Conservation (phyloP, 2,329 filamentous ascomycete species). For the Aspergillus sp. region DNA sequence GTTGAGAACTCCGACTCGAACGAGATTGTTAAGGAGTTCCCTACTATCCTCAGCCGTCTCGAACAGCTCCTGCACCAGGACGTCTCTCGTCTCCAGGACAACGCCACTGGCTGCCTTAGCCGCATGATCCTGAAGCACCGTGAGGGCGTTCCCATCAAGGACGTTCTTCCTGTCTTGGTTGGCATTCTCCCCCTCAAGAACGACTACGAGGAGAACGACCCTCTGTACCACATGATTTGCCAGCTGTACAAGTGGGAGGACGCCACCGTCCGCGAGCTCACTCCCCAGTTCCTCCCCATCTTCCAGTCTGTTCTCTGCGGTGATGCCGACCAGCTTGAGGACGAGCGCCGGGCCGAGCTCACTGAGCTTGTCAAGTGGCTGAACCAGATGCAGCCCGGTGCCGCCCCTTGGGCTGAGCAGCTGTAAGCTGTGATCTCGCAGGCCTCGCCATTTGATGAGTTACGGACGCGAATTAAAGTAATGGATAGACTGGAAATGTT, state of each 20-base stretch:
- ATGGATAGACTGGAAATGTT: constrained; percentile 19
- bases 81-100: constrained; percentile 83
- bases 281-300: constrained; percentile 47
- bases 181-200: constrained; percentile 82
- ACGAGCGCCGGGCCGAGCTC: constrained; percentile 48
- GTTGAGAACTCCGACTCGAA: constrained; percentile 76
- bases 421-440: constrained; percentile 21
- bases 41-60: constrained; percentile 76
- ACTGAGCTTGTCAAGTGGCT: constrained; percentile 51
- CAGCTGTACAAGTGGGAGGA: constrained; percentile 65
- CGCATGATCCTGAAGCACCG: constrained; percentile 90
- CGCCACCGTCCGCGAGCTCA: constrained; percentile 45
- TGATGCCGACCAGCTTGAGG: constrained; percentile 48
- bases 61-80: constrained; percentile 78
- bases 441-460: constrained; percentile 17
- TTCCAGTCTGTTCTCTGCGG: constrained; percentile 49
- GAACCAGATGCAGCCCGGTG: constrained; percentile 45
- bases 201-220: constrained; percentile 95
- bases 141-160: constrained; percentile 74
- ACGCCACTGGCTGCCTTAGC: constrained; percentile 85
- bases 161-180: constrained; percentile 79
- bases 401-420: constrained; percentile 41
- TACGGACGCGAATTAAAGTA: constrained; percentile 4
- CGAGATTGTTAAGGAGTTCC: constrained; percentile 73
- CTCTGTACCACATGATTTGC: constrained; percentile 86